phyloP scores from a whole-genome alignment of 1,284 basidiomycete genomes.

The Marasmius tenuissimus region DNA sequence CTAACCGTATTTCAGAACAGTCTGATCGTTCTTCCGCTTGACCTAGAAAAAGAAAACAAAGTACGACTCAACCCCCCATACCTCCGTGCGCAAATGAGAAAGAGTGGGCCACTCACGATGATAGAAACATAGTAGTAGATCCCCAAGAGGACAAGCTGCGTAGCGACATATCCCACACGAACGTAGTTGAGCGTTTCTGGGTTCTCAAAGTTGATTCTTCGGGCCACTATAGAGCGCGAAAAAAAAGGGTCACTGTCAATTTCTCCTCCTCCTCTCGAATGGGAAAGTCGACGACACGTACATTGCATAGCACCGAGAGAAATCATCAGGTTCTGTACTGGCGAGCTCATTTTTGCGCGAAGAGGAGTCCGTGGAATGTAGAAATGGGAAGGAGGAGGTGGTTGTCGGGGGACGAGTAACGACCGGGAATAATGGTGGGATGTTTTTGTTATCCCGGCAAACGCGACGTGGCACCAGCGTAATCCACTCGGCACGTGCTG shows the following conservation, averaged over 20 bases:
- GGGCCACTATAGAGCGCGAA: conserved; percentile 60
- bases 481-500: too few species aligned
- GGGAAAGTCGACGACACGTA: conserved; percentile 30
- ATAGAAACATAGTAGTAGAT: conserved; percentile 77
- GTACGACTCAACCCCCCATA: neutral
- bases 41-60: conserved; percentile 50
- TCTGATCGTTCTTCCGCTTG: conserved; percentile 93
- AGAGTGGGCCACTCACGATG: conserved; percentile 49
- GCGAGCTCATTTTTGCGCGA: conserved; percentile 46
- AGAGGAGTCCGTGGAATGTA: neutral
- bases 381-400: too few species aligned
- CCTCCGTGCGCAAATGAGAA: conserved; percentile 4
- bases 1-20: conserved; percentile 89
- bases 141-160: conserved; percentile 70
- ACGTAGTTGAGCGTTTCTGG: conserved; percentile 83
- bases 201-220: conserved; percentile 91
- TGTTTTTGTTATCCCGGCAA: too few species aligned
- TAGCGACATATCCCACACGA: conserved; percentile 79
- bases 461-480: too few species aligned
- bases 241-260: conserved; percentile 14
- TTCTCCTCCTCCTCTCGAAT: conserved; percentile 3
- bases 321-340: conserved; percentile 73
- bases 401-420: too few species aligned
- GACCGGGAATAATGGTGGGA: too few species aligned
- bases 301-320: conserved; percentile 91